phyloP scores from a whole-genome alignment of 495 filamentous ascomycete genomes.

The Parathielavia hyrcaniae region DNA sequence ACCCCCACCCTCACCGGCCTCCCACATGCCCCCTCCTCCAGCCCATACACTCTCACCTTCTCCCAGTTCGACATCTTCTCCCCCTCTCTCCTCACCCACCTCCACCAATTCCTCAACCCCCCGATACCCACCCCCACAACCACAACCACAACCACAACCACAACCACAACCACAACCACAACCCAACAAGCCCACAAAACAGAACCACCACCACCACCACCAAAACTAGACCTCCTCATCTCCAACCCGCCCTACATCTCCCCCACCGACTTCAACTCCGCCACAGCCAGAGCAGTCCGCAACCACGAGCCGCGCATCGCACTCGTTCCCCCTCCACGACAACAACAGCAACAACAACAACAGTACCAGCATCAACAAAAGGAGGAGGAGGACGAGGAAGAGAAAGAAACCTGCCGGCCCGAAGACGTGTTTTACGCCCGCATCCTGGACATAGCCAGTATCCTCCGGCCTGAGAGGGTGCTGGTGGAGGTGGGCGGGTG shows the following conservation, averaged over 20 bases:
- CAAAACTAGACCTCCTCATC: conserved; percentile 62
- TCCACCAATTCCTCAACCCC: not conserved
- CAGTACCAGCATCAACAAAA: not conserved
- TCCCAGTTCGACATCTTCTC: conserved; percentile 50
- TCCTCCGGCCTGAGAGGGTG: conserved; percentile 37
- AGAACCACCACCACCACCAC: too few relatives aligned
- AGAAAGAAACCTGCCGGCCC: conserved; percentile 18
- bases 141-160: too few relatives aligned
- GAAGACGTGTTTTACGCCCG: conserved; percentile 57
- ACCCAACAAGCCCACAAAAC: conserved; percentile 16
- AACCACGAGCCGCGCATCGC: conserved; percentile 73
- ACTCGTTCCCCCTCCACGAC: conserved; percentile 52
- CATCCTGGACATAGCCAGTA: conserved; percentile 39
- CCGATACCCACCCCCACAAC: not conserved
- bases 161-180: not conserved
- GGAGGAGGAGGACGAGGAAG: too few relatives aligned
- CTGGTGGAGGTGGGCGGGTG: conserved; percentile 55
- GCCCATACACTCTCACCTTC: conserved; percentile 41
- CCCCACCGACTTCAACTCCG: conserved; percentile 43
- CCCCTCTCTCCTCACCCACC: conserved; percentile 14
- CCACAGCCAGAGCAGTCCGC: conserved; percentile 65
- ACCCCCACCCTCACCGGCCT: conserved; percentile 31
- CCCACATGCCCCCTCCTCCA: not conserved
- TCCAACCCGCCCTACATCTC: conserved; percentile 94
- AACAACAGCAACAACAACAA: conserved; percentile 47